Percentiles rank a stretch among this genome's conserved stretches.
Evolutionary conservation across 352 stramenopile species (phyloP).

Genomic region (Phytopythium delawarense): DNA sequence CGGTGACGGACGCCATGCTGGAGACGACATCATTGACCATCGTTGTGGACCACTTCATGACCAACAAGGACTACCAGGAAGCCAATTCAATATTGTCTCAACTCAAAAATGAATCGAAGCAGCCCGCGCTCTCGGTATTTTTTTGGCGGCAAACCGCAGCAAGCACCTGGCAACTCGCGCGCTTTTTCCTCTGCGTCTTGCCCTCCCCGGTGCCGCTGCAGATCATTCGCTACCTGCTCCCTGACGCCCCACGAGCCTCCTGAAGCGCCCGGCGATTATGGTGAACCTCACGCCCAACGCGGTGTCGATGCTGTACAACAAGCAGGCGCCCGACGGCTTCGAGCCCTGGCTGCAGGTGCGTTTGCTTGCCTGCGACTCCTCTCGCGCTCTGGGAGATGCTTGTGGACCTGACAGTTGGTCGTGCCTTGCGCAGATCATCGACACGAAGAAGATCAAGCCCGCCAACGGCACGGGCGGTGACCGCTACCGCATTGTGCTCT

Average conservation of each 20-base stretch:
- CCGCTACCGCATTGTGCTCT: constrained; percentile 81
- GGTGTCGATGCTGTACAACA: constrained; percentile 84
- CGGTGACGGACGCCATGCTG: no score
- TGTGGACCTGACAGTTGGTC: background rate
- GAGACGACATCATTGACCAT: no score
- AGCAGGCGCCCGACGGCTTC: constrained; percentile 77
- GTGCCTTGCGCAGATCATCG: constrained; percentile 43
- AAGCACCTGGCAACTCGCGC: background rate
- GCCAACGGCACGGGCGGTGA: constrained; percentile 66
- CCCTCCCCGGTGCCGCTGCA: background rate
- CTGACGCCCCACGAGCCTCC: background rate
- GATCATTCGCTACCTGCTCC: background rate
- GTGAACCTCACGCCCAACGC: constrained; percentile 83
- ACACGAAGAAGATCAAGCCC: constrained; percentile 87
- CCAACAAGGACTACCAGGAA: background rate
- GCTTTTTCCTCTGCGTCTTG: background rate
- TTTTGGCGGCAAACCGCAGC: constrained; percentile 4
- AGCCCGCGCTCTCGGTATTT: background rate
- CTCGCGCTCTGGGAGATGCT: background rate
- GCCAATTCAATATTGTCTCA: background rate
- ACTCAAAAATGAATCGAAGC: background rate
- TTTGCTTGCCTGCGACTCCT: background rate
- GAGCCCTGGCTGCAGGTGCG: constrained; percentile 75
- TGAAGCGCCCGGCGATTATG: constrained; percentile 28
- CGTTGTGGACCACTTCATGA: background rate